A percentile compares a stretch with the other conserved stretches of the same genome.
phyloP scores from a whole-genome alignment of 192 early-diverging fungal genomes.

The Obelidium mucronatum region DNA sequence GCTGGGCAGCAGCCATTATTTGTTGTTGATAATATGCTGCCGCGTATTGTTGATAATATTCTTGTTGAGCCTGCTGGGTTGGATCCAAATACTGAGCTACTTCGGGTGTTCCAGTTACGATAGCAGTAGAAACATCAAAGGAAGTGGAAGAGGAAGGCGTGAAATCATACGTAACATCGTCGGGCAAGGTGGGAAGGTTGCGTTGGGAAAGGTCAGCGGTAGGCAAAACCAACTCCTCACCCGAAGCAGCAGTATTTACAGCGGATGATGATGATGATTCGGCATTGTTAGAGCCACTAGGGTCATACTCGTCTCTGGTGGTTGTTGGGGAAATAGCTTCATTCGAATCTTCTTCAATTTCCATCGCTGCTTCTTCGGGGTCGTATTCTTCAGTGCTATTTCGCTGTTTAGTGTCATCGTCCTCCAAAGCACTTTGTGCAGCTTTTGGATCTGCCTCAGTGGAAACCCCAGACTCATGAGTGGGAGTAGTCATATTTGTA shows the following conservation, averaged over 20 bases:
- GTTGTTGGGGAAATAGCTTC: neutral
- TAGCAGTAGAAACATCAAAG: neutral
- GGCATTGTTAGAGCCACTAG: neutral
- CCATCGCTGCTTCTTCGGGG: conserved; percentile 32
- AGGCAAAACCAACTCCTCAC: neutral
- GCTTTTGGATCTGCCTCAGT: neutral
- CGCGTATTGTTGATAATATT: conserved; percentile 23
- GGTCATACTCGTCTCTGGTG: neutral
- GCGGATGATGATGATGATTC: neutral
- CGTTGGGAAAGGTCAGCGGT: neutral
- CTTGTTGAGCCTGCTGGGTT: conserved; percentile 19
- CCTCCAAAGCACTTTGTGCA: no score
- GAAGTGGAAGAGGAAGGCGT: neutral
- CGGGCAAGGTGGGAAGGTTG: conserved; percentile 5
- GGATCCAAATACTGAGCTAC: conserved; percentile 7
- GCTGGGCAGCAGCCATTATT: conserved; percentile 3
- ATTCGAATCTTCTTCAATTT: neutral
- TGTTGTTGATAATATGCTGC: conserved; percentile 20
- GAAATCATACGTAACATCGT: conserved; percentile 18
- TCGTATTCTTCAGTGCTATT: conserved; percentile 15
- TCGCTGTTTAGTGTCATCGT: no score
- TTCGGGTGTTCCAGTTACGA: neutral
- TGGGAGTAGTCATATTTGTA: neutral
- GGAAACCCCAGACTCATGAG: neutral
- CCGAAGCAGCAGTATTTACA: neutral